Conservation (phyloP, 2,329 filamentous ascomycete species). For the Exophiala lecanii-corni region DNA sequence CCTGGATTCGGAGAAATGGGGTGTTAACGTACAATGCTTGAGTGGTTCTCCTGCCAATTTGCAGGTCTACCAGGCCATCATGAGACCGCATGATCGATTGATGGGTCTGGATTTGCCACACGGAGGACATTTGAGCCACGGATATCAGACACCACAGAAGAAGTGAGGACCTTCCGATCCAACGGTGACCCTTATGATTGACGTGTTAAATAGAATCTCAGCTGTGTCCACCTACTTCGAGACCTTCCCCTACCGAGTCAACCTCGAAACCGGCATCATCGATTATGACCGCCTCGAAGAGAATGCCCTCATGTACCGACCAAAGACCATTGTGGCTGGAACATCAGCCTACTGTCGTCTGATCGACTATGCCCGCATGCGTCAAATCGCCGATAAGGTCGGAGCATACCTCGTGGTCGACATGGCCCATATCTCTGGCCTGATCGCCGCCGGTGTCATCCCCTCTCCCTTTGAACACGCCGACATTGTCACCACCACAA, state of each 20-base stretch:
- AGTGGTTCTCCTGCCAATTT: conserved; percentile 74
- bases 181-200: too few species aligned
- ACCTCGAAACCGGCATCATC: conserved; percentile 76
- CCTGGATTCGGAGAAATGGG: conserved; percentile 81
- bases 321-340: conserved; percentile 92
- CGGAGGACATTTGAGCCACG: conserved; percentile 91
- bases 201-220: conserved; percentile 58
- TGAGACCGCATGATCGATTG: conserved; percentile 89
- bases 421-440: conserved; percentile 97
- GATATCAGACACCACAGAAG: conserved; percentile 91
- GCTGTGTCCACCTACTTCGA: conserved; percentile 98
- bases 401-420: conserved; percentile 94
- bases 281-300: conserved; percentile 93
- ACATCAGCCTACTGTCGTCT: conserved; percentile 97
- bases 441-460: conserved; percentile 89
- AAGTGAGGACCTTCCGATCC: conserved; percentile 52
- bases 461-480: conserved; percentile 88
- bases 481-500: conserved; percentile 96
- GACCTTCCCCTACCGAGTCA: conserved; percentile 91
- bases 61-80: conserved; percentile 89
- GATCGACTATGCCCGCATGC: conserved; percentile 96
- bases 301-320: conserved; percentile 85
- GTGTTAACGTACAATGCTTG: conserved; percentile 89
- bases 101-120: conserved; percentile 97
- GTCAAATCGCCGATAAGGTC: conserved; percentile 87